Evolutionary conservation across 768 basidiomycete species (phyloP).

Genomic region (Coprinopsis sp.): DNA sequence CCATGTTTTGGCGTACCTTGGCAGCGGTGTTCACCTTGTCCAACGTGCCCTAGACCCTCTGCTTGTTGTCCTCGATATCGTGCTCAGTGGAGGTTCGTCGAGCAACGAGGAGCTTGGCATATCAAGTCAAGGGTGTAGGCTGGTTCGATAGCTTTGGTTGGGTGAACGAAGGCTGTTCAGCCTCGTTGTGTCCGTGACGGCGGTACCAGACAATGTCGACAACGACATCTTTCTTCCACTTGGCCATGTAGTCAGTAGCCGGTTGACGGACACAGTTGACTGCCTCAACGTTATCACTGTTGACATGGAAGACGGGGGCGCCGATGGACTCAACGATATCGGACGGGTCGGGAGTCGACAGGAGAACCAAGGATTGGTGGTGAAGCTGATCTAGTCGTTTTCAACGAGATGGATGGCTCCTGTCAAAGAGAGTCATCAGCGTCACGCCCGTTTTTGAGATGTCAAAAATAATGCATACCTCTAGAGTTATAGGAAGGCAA

Average conservation of each 20-base stretch:
- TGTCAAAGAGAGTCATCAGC: no score
- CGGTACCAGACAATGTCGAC: conserved; percentile 99
- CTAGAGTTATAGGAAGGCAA: conserved; percentile 95
- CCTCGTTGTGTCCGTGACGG: conserved; percentile 99
- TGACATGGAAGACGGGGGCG: conserved; percentile 98
- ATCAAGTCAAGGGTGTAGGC: conserved; percentile 86
- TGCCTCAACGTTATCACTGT: conserved; percentile 97
- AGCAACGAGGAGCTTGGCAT: conserved; percentile 84
- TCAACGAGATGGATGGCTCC: conserved; percentile 98
- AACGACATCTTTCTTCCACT: conserved; percentile 98
- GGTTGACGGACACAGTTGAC: conserved; percentile 98
- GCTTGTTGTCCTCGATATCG: conserved; percentile 97
- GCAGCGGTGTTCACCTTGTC: conserved; percentile 92
- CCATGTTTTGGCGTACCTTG: no score
- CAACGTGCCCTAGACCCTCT: conserved; percentile 99
- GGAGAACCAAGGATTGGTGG: conserved; percentile 95
- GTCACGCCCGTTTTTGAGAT: no score
- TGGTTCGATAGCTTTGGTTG: conserved; percentile 98
- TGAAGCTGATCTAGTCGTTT: conserved; percentile 99
- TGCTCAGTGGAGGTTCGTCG: conserved; percentile 93
- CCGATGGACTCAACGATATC: conserved; percentile 99
- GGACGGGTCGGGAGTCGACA: conserved; percentile 98
- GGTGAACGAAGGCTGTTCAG: conserved; percentile 97
- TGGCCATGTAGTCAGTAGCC: conserved; percentile 96
- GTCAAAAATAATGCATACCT: no score